A percentile compares a stretch with the other conserved stretches of the same genome.
These are phyloP conservation scores for Tubosaeta brunneosetosa DNA, from an alignment of 768 basidiomycete genomes.

Conservation along the genomic window DNA sequence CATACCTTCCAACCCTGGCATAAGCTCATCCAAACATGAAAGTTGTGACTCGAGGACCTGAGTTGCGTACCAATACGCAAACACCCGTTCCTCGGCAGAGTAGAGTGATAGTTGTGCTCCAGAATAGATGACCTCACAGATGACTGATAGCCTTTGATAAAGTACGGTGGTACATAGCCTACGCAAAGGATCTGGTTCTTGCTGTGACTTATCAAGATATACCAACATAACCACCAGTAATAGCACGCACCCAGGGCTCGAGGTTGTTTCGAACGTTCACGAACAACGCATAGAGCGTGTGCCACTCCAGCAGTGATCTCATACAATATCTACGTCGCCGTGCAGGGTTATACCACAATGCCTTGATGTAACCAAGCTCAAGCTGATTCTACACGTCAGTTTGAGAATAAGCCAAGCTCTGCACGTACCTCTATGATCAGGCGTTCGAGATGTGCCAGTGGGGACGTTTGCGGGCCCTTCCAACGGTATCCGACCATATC, in stretches of 20 bases:
- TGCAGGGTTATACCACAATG: slow-evolving; percentile 64
- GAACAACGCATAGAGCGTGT: slow-evolving; percentile 51
- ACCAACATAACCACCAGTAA: not conserved
- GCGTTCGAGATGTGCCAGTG: slow-evolving; percentile 40
- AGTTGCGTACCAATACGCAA: slow-evolving; percentile 72
- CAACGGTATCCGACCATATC: slow-evolving; percentile 38
- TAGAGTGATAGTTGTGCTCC: slow-evolving; percentile 79
- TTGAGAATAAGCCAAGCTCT: not conserved
- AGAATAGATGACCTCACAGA: slow-evolving; percentile 66
- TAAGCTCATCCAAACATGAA: slow-evolving; percentile 46
- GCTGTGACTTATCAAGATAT: slow-evolving; percentile 15
- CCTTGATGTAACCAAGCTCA: slow-evolving; percentile 53
- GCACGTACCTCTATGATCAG: slow-evolving; percentile 34
- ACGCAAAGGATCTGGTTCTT: slow-evolving; percentile 26
- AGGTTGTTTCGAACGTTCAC: slow-evolving; percentile 19
- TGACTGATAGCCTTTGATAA: slow-evolving; percentile 53
- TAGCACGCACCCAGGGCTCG: slow-evolving; percentile 13
- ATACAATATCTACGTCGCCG: slow-evolving; percentile 61
- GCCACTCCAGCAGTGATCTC: slow-evolving; percentile 64
- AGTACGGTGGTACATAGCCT: slow-evolving; percentile 35
- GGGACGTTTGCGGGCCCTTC: slow-evolving; percentile 31
- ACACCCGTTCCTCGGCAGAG: slow-evolving; percentile 57
- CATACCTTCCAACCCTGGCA: slow-evolving; percentile 37
- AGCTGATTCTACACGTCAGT: slow-evolving; percentile 37
- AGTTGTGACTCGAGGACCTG: slow-evolving; percentile 57